Base-by-base conservation (phyloP, 2,329 filamentous ascomycete species). In the Colletotrichum theobromicola region DNA sequence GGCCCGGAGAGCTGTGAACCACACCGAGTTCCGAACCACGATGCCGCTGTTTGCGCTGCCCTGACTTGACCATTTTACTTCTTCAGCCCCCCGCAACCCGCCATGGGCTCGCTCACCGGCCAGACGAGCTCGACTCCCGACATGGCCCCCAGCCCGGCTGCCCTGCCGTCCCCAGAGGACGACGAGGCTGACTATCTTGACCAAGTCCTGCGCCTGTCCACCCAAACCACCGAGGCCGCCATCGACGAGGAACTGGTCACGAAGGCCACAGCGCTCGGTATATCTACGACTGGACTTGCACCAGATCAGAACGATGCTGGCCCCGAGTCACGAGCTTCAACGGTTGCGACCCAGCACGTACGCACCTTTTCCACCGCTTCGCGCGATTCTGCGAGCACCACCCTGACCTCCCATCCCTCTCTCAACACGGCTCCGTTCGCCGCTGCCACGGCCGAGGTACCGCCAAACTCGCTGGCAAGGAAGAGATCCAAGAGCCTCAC, bases 331-430 rank as follows among this genome's bases (percentile, higher is more conserved):
- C 82, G 79, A 70, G 82, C 82, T 37, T 87, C 86, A 9, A 80
- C 83, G 28, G 82, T 84, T 46, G 82, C 82, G 34, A 84, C 79
- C 28, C 83, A 80, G 34, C 86, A 87, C 78, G 84, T 82, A 28
- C 87, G 87, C 46, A 85, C 85, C 16, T 84, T 83, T 75, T 89
- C 88, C 4, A 84, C 85, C 58, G 83, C 81, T 10, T 85, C 85
- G 15, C 77, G 81, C 30, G 80, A 77, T 28, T 87, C 88, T 7
- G 80, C 82, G 5, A 84, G 82, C 75, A 86, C 86, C 7, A 81
- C 81, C 32, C 75, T 86, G 30, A 88, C 87, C 2, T 84, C 85
- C 24, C 83, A 84, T 67, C 87, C 87, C 1, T 88, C 86, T 63
- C 79, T 85, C 24, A 83, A 82, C 67, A 82, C 79, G 32, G 75